Conservation (phyloP, 805 yeast species). For the Metschnikowia anglica region DNA sequence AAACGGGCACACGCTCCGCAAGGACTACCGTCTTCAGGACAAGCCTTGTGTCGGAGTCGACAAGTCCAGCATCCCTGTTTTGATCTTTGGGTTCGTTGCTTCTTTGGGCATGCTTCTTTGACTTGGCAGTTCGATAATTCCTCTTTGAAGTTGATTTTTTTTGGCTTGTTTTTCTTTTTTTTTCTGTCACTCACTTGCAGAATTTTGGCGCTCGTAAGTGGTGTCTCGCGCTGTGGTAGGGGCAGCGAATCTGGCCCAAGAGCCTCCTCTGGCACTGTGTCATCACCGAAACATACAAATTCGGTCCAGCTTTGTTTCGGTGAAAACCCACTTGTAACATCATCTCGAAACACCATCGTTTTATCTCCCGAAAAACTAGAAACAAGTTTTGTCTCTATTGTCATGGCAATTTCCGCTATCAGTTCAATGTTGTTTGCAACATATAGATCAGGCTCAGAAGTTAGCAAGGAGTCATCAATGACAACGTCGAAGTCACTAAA, state of each 20-base stretch:
- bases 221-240: background rate
- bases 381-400: background rate
- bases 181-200: background rate
- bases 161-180: background rate
- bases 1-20: slow-evolving; percentile 20
- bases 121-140: background rate
- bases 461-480: slow-evolving; percentile 12
- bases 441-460: slow-evolving; percentile 11
- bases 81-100: slow-evolving; percentile 10
- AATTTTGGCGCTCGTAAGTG: background rate
- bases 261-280: background rate
- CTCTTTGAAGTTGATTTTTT: background rate
- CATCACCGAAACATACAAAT: background rate
- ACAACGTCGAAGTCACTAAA: slow-evolving; percentile 9
- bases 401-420: slow-evolving; percentile 8
- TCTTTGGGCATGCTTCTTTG: background rate
- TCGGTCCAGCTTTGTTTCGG: background rate
- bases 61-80: slow-evolving; percentile 23
- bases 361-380: background rate
- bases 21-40: slow-evolving; percentile 19
- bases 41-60: slow-evolving; percentile 22
- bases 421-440: slow-evolving; percentile 10
- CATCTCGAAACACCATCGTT: no score
- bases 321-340: no score
- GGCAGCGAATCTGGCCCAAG: background rate